Base-by-base conservation (phyloP, 2,329 filamentous ascomycete genomes). In the Ophiocordyceps australis region DNA sequence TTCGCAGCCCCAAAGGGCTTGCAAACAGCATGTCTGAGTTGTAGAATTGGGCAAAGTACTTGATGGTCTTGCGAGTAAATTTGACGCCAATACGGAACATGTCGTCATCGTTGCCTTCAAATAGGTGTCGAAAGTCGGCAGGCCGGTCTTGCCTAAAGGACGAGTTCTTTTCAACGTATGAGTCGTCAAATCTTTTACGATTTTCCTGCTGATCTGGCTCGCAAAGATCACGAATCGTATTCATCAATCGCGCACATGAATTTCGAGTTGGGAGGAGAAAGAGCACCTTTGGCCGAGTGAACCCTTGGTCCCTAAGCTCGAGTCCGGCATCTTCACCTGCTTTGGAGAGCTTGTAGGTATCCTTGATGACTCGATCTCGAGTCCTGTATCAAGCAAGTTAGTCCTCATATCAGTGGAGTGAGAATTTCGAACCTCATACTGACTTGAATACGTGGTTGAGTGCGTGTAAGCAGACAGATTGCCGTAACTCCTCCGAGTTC, bases 41-140 rank as follows among this genome's bases (percentile, higher is more conserved):
- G 58, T 95, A 95, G 48, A 98, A 98, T 33, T 83, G 78, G 0
- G 86, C 68, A 54, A 92, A 98, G 46, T 79, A 89, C 47, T 94
- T 95, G 44, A 95, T 62, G 0, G 83, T 92, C 52, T 94, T 95
- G 32, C 89, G 71, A 0, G 89, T 95, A 47, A 98, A 91, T 50
- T 95, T 98, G 43, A 98, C 52, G n/a, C 86, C 89, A 3, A 95
- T 59, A 4, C 86, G 73, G 55, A 95, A 98, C 67, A 91, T 89
- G 52, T 98, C 89, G 45, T 95, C 89, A 45, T 93, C 82, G 45
- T 94, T 95, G 31, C 89, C 89, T 32, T 75, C 75, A 42, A 98
- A 98, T 0, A 95, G 62, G 29, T 92, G 79, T 14, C 67, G 63
- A 51, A 92, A 95, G 46, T 95, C 89, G 4, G 74, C 75, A 0